A percentile compares a stretch with the other conserved stretches of the same genome.
These are phyloP conservation scores for Mucor sp. DNA, from an alignment of 371 early-diverging fungal genomes.

Conservation along the genomic window DNA sequence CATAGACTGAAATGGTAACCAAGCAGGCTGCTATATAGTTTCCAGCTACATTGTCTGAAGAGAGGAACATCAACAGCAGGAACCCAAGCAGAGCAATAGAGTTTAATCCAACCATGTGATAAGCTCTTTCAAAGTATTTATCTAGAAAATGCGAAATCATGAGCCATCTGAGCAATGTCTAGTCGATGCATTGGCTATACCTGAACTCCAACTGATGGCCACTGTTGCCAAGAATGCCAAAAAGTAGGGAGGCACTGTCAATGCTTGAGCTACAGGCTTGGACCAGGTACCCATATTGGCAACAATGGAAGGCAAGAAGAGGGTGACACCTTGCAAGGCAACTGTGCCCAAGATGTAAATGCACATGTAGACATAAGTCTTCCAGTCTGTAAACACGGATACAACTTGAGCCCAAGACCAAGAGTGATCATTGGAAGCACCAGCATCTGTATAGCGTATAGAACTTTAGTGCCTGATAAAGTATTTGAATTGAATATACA, in stretches of 20 bases:
- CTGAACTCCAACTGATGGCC: conserved; percentile 38
- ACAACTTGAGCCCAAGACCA: conserved; percentile 45
- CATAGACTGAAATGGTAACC: conserved; percentile 33
- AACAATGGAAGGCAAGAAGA: conserved; percentile 38
- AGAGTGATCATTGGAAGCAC: conserved; percentile 40
- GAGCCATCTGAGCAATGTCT: not conserved
- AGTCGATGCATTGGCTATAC: not conserved
- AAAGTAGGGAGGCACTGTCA: conserved; percentile 44
- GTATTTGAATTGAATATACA: not conserved
- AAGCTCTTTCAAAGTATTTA: conserved; percentile 27
- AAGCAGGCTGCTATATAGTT: conserved; percentile 33
- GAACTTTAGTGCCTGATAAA: not conserved
- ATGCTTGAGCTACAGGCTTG: conserved; percentile 32
- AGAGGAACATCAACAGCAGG: conserved; percentile 32
- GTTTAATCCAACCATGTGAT: conserved; percentile 34
- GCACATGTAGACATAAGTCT: conserved; percentile 37
- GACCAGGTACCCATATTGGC: conserved; percentile 42
- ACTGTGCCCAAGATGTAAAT: conserved; percentile 45
- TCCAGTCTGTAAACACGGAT: conserved; percentile 48
- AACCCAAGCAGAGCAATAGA: conserved; percentile 27
- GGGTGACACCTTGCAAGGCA: conserved; percentile 44
- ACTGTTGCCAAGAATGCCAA: conserved; percentile 27
- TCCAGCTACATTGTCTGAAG: conserved; percentile 14
- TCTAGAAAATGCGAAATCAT: conserved; percentile 9
- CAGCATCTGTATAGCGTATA: conserved; percentile 29